A percentile compares a stretch with the other conserved stretches of the same genome.
Evolutionary conservation across 2,329 filamentous ascomycete genomes (phyloP).

Genomic region (Hypoxylon sp.): DNA sequence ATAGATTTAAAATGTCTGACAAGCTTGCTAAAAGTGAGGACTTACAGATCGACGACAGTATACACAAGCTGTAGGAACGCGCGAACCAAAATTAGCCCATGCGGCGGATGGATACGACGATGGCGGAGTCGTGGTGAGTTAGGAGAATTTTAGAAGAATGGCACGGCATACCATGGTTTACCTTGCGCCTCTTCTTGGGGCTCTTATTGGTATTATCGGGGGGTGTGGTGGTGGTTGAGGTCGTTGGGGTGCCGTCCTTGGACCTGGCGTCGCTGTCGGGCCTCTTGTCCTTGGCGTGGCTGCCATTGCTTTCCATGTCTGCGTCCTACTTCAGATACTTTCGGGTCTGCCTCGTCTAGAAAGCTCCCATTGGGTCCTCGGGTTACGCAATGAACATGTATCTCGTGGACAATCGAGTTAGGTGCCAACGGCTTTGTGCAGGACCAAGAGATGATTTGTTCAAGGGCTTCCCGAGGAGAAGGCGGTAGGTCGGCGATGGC

Average conservation of each 20-base stretch:
- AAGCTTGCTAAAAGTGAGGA: slow-evolving; percentile 55
- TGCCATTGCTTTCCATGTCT: slow-evolving; percentile 55
- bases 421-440: slow-evolving; percentile 60
- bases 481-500: slow-evolving; percentile 44
- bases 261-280: slow-evolving; percentile 58
- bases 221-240: slow-evolving; percentile 50
- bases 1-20: slow-evolving; percentile 49
- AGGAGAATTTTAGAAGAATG: slow-evolving; percentile 46
- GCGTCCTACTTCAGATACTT: slow-evolving; percentile 50
- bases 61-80: slow-evolving; percentile 79
- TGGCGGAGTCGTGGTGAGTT: slow-evolving; percentile 38
- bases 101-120: slow-evolving; percentile 45
- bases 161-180: slow-evolving; percentile 82
- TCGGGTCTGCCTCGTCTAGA: slow-evolving; percentile 57
- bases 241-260: slow-evolving; percentile 55
- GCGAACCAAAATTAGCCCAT: slow-evolving; percentile 59
- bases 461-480: slow-evolving; percentile 46
- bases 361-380: slow-evolving; percentile 61
- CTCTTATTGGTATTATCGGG: slow-evolving; percentile 63
- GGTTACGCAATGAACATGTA: slow-evolving; percentile 63
- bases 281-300: slow-evolving; percentile 59
- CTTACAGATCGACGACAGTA: slow-evolving; percentile 93
- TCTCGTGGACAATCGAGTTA: slow-evolving; percentile 60
- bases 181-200: slow-evolving; percentile 88
- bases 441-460: slow-evolving; percentile 54